Conservation (phyloP, 345 rosid genomes). For the Mercurialis annua region DNA sequence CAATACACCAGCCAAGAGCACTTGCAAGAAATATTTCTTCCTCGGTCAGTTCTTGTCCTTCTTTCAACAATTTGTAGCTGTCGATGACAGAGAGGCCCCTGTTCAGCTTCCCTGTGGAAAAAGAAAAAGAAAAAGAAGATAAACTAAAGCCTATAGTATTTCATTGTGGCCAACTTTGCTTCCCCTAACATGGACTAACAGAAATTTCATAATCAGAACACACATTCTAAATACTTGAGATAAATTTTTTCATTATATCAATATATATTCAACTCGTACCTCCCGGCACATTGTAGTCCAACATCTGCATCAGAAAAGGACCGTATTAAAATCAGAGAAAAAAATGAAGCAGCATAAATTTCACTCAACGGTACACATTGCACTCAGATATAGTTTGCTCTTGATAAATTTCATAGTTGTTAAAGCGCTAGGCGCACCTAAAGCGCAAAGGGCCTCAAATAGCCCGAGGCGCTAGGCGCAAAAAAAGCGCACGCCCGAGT, state of each 20-base stretch:
- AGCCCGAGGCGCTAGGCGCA: too few species aligned
- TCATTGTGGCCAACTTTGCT: background rate
- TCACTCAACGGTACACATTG: background rate
- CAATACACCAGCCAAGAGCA: slow-evolving; percentile 87
- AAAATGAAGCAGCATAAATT: background rate
- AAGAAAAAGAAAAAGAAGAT: slow-evolving; percentile 15
- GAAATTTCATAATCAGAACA: background rate
- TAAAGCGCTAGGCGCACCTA: too few species aligned
- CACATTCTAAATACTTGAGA: background rate
- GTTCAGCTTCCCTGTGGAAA: slow-evolving; percentile 70
- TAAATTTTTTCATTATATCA: background rate
- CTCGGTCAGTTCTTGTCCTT: slow-evolving; percentile 58
- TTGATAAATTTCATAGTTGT: too few species aligned
- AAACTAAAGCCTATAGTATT: background rate
- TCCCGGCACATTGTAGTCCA: slow-evolving; percentile 90
- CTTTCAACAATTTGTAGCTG: slow-evolving; percentile 64
- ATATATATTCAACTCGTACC: slow-evolving; percentile 35
- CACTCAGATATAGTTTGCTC: background rate
- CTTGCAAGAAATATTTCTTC: slow-evolving; percentile 64
- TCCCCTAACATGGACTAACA: background rate
- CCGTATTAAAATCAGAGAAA: slow-evolving; percentile 3
- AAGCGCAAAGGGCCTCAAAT: too few species aligned
- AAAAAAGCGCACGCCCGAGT: too few species aligned
- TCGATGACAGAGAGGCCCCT: slow-evolving; percentile 91
- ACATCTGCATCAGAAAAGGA: slow-evolving; percentile 56